Conservation (phyloP, 441 rosid genomes). For the Hypseocharis bilobata region DNA sequence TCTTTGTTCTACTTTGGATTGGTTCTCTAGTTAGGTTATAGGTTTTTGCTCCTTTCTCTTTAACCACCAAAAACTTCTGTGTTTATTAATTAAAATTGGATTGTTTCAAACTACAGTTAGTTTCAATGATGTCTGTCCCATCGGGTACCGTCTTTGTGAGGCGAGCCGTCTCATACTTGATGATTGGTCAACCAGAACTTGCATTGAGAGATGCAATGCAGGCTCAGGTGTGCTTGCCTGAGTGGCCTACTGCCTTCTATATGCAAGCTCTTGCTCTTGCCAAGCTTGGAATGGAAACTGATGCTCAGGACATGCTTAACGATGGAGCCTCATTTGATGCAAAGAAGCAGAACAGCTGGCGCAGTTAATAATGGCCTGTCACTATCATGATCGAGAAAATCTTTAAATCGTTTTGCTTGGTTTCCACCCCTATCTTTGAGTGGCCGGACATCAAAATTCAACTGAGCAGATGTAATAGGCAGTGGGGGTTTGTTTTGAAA, state of each 20-base stretch:
- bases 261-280: constrained; percentile 88
- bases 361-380: constrained; percentile 22
- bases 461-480: too few relatives aligned
- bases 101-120: constrained; percentile 39
- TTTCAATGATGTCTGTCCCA: constrained; percentile 66
- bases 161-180: constrained; percentile 66
- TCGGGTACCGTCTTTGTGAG: constrained; percentile 81
- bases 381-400: too few relatives aligned
- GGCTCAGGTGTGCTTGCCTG: constrained; percentile 85
- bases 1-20: too few relatives aligned
- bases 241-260: constrained; percentile 97
- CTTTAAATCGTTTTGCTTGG: too few relatives aligned
- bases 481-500: too few relatives aligned
- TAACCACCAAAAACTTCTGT: not conserved
- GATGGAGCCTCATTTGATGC: constrained; percentile 85
- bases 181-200: constrained; percentile 72
- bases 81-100: not conserved
- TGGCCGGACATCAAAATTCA: too few relatives aligned
- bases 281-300: constrained; percentile 91
- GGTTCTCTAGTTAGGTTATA: too few relatives aligned
- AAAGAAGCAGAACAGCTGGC: constrained; percentile 71
- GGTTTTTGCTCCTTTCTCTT: not conserved
- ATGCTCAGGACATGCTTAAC: constrained; percentile 93
- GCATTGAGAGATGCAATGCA: constrained; percentile 96
- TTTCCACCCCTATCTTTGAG: too few relatives aligned